Conservation (phyloP, 257 asterid species). For the Oldenlandia corymbosa region DNA sequence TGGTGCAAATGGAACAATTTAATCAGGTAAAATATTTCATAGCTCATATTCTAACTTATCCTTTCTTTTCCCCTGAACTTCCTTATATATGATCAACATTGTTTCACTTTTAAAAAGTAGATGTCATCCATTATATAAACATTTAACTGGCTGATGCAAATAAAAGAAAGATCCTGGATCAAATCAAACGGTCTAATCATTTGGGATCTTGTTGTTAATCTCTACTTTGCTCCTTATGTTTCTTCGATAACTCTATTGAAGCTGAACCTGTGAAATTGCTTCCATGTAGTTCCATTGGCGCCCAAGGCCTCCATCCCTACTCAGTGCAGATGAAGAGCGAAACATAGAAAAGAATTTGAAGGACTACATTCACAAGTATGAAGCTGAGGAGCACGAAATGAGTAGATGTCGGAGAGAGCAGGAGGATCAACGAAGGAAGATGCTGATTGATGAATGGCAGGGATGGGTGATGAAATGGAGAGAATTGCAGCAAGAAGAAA, state of each 20-base stretch:
- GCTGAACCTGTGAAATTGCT: too few species aligned
- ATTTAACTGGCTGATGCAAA: too few species aligned
- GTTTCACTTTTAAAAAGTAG: too few species aligned
- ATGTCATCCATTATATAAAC: too few species aligned
- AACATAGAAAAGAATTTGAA: too few species aligned
- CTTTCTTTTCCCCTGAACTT: not conserved
- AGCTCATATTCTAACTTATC: not conserved
- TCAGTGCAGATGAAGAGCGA: not conserved
- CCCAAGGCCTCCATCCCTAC: not conserved
- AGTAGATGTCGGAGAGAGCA: not conserved
- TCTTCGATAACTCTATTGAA: not conserved
- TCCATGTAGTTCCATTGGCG: not conserved
- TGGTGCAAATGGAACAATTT: not conserved
- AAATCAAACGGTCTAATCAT: not conserved
- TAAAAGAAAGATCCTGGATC: too few species aligned
- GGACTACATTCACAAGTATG: not conserved
- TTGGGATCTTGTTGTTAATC: not conserved
- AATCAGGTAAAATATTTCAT: not conserved
- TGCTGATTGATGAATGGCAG: not conserved
- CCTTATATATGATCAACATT: not conserved
- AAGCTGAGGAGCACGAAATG: not conserved
- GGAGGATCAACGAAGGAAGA: not conserved
- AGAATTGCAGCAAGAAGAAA: not conserved
- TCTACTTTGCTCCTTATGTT: too few species aligned
- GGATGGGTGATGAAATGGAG: not conserved